phyloP scores from a whole-genome alignment of 495 filamentous ascomycete genomes.

The Xylaria intraflava region DNA sequence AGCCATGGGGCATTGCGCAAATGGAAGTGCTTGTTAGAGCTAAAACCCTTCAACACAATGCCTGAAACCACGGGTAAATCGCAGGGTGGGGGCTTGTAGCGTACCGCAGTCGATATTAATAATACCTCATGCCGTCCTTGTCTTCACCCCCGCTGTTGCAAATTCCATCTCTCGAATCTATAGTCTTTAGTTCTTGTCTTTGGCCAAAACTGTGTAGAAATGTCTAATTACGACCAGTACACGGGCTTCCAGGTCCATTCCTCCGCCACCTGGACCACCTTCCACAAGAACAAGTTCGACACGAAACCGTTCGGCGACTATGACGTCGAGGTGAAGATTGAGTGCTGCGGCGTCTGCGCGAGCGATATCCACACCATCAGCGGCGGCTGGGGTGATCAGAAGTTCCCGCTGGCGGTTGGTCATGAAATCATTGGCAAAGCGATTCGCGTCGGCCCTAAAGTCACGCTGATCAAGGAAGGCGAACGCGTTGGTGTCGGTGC shows the following conservation, averaged over 20 bases:
- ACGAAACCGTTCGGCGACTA: conserved; percentile 54
- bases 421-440: conserved; percentile 47
- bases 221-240: conserved; percentile 29
- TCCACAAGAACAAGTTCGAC: conserved; percentile 51
- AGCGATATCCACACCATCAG: conserved; percentile 52
- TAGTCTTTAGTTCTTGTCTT: neutral
- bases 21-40: no score
- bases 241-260: conserved; percentile 52
- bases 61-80: no score
- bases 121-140: no score
- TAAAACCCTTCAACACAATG: no score
- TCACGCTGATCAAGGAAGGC: conserved; percentile 48
- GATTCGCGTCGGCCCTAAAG: conserved; percentile 50
- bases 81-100: no score
- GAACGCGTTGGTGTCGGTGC: conserved; percentile 54
- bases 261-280: conserved; percentile 44
- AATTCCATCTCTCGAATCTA: neutral
- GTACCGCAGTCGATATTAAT: no score
- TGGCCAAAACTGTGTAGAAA: conserved; percentile 8
- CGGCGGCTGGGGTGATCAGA: conserved; percentile 49
- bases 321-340: conserved; percentile 34
- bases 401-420: conserved; percentile 48
- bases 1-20: no score
- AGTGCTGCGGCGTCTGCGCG: conserved; percentile 51
- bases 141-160: no score